A percentile compares a stretch with the other conserved stretches of the same genome.
These are phyloP conservation scores for Oldenlandia corymbosa DNA, from an alignment of 257 asterid species.

Conservation along the genomic window DNA sequence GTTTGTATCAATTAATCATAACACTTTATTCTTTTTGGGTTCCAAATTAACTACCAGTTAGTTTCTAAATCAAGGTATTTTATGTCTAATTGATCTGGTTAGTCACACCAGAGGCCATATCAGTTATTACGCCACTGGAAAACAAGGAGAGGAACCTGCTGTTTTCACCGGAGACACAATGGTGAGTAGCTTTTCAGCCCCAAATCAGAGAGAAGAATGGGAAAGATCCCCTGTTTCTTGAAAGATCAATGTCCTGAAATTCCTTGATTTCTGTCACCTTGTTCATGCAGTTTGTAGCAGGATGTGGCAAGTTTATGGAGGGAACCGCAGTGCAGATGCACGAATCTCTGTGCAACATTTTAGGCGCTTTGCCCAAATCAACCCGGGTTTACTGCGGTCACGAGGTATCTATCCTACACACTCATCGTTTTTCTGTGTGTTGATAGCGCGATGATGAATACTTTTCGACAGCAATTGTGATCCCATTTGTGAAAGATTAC, in stretches of 20 bases:
- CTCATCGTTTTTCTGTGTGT: neutral
- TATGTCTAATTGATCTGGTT: constrained; percentile 15
- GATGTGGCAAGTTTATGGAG: constrained; percentile 90
- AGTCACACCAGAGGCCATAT: constrained; percentile 97
- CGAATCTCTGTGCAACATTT: constrained; percentile 76
- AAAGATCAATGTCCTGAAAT: no score
- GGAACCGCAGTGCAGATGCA: constrained; percentile 97
- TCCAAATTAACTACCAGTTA: no score
- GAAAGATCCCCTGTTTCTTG: no score
- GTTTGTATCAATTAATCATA: no score
- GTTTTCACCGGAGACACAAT: constrained; percentile 96
- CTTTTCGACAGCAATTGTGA: no score
- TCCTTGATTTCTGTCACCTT: no score
- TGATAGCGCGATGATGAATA: neutral
- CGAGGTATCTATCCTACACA: no score
- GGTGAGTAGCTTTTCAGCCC: no score
- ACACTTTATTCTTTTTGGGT: no score
- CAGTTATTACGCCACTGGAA: constrained; percentile 79
- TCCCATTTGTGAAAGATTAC: no score
- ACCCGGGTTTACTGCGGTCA: constrained; percentile 90
- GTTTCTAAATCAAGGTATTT: neutral
- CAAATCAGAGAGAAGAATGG: no score
- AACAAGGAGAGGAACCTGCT: constrained; percentile 75
- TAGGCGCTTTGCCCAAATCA: constrained; percentile 80
- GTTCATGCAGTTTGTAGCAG: constrained; percentile 69